Base-by-base conservation (phyloP, 768 basidiomycete species). In the Collybiopsis luxurians region DNA sequence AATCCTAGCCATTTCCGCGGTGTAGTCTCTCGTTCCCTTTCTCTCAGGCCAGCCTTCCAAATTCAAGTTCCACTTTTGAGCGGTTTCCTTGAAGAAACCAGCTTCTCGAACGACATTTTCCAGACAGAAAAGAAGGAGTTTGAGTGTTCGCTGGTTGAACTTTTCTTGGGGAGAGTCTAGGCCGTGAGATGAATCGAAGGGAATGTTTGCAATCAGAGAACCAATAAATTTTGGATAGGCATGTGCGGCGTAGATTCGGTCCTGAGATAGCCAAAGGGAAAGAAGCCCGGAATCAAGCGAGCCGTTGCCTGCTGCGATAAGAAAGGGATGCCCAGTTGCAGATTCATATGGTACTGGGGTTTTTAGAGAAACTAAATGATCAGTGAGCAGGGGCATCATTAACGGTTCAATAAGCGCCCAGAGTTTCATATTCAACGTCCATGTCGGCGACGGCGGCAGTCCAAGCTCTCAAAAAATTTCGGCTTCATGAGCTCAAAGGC, bases 211-310 rank as follows among this genome's bases (percentile, higher is more conserved):
- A 59, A 92, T 84, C 46, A 90, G 78, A 2, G 78, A 69, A 26
- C 85, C 86, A 60, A 89, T 82, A 73, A 87, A 88, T 52, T 80
- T 80, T 13, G 89, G 87, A 66, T 90, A 90, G 1, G 85, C 89
- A 54, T 85, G 83, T 1, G 82, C 81, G 28, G 87, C 89, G 66
- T 90, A 91, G 55, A 87, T 80, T 49, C 83, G 79, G 66, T 91
- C 89, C 61, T 91, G 89, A 13, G 81, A 77, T 57, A 90, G 79
- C 80, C 84, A 90, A 47, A 84, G 71, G 1, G 78, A 75, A 15
- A 91, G 79, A 24, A 76, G 73, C 1, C 69, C 58, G 12, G 75
- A 57, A 6, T 76, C 69, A 19, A 91, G 76, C 2, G 75, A 74
- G 13, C 81, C 77, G 2, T 76, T 65, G 2, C 84, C 84, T 0